Conservation (phyloP, 148 eudicot genomes). For the Cornus florida region DNA sequence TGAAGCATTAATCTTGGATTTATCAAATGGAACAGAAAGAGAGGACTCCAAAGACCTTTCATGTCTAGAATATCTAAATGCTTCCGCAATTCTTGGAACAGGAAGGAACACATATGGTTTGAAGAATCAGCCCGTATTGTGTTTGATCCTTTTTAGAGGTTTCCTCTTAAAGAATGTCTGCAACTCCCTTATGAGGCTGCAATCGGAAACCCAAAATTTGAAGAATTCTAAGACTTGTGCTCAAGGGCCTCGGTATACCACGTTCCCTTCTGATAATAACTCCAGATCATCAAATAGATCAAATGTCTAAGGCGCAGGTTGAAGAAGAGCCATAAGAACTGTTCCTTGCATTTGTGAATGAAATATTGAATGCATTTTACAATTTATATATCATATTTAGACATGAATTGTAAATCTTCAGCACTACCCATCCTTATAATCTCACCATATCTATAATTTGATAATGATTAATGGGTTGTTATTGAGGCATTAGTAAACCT, state of each 20-base stretch:
- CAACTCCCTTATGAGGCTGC: slow-evolving; percentile 84
- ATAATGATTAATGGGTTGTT: too few species aligned
- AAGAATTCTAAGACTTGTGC: slow-evolving; percentile 66
- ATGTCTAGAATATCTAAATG: too few species aligned
- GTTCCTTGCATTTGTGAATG: slow-evolving; percentile 34
- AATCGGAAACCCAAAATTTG: slow-evolving; percentile 70
- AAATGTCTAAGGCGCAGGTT: slow-evolving; percentile 91
- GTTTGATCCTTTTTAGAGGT: slow-evolving; percentile 88
- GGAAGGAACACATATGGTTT: too few species aligned
- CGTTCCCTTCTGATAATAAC: slow-evolving; percentile 66
- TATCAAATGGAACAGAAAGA: slow-evolving; percentile 37
- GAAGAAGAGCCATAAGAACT: slow-evolving; percentile 86
- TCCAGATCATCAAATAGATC: slow-evolving; percentile 81
- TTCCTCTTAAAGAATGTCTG: slow-evolving; percentile 95
- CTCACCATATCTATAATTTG: too few species aligned
- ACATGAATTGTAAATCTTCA: too few species aligned
- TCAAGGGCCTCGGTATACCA: slow-evolving; percentile 81
- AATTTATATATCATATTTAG: too few species aligned
- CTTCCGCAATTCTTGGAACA: too few species aligned
- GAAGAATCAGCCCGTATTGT: slow-evolving; percentile 42
- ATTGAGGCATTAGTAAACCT: too few species aligned
- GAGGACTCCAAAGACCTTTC: too few species aligned
- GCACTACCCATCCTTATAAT: too few species aligned
- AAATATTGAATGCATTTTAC: slow-evolving; percentile 55
- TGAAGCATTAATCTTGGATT: slow-evolving; percentile 49